Percentiles rank a stretch among this genome's conserved stretches.
Conservation (phyloP, 2,329 filamentous ascomycete genomes). For the Stromatinia cepivora region DNA sequence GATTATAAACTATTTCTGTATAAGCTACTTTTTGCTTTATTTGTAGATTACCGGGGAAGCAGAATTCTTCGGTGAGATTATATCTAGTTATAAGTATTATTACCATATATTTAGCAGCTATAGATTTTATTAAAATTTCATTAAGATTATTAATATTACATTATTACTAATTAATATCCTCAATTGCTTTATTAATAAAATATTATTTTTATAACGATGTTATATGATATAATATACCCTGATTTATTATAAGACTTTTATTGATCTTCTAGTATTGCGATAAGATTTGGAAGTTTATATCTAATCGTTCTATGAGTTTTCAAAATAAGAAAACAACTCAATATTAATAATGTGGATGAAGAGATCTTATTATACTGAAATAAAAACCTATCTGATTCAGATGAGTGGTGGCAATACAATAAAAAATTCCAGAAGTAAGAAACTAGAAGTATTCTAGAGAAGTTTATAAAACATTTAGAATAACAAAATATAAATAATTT, state of each 20-base stretch:
- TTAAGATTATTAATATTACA: not conserved
- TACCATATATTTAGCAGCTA: not conserved
- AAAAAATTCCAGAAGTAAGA: too few species aligned
- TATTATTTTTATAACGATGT: not conserved
- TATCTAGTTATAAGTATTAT: not conserved
- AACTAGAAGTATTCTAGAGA: too few species aligned
- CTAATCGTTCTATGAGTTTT: not conserved
- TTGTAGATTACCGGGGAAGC: not conserved
- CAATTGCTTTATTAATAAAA: not conserved
- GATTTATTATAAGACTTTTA: too few species aligned
- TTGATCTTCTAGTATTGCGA: not conserved
- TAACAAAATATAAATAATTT: too few species aligned
- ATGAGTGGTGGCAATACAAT: too few species aligned
- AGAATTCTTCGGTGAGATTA: not conserved
- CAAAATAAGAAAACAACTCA: not conserved
- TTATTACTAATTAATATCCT: not conserved
- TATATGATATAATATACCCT: too few species aligned
- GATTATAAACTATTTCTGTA: not conserved
- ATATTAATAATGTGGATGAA: not conserved
- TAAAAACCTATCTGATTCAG: too few species aligned
- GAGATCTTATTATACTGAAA: not conserved
- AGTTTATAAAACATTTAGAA: too few species aligned
- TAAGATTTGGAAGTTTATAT: not conserved
- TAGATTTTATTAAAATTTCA: not conserved
- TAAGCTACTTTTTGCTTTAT: not conserved